Evolutionary conservation across 495 filamentous ascomycete genomes (phyloP).

Genomic region (Chaetomidium leptoderma): DNA sequence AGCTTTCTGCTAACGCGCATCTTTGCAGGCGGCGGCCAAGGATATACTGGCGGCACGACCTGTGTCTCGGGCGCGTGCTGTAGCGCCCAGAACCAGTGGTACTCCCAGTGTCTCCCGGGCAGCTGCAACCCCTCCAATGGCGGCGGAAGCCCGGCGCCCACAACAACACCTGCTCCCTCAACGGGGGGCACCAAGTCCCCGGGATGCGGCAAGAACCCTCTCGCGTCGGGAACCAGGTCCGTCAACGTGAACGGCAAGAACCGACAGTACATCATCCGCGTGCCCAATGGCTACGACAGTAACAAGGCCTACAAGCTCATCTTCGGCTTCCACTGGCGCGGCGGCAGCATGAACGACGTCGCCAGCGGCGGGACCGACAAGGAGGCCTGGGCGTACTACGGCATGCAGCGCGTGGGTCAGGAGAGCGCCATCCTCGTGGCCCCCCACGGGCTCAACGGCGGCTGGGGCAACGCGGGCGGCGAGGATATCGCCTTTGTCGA

Average conservation of each 20-base stretch:
- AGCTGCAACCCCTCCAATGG: too few species aligned
- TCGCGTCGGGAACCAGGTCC: conserved; percentile 31
- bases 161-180: too few species aligned
- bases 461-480: not conserved
- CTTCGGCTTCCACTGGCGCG: conserved; percentile 38
- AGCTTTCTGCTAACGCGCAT: too few species aligned
- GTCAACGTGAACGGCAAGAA: conserved; percentile 25
- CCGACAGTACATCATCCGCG: conserved; percentile 35
- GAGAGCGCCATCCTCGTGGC: not conserved
- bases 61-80: too few species aligned
- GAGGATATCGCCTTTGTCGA: not conserved
- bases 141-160: too few species aligned
- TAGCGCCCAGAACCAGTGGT: too few species aligned
- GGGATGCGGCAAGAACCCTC: conserved; percentile 38
- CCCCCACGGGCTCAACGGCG: not conserved
- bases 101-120: too few species aligned
- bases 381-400: conserved; percentile 29
- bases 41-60: too few species aligned
- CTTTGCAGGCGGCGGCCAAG: too few species aligned
- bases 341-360: conserved; percentile 30
- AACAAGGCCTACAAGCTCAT: conserved; percentile 39
- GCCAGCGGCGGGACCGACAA: conserved; percentile 37
- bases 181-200: too few species aligned
- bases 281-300: conserved; percentile 40
- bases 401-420: not conserved